These are phyloP conservation scores for apple (Malus domestica) DNA, from an alignment of 306 rosid genomes.

Conservation along the genomic window ASM211411v1 NC_041796.1:26966501-26967000, in stretches of 20 bases:
- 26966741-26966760: constrained; percentile 44
- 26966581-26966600: constrained; percentile 88
- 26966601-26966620: constrained; percentile 71
- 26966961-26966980: constrained; percentile 66
- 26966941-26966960: constrained; percentile 50
- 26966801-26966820: constrained; percentile 56
- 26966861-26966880: constrained; percentile 26
- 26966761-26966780: constrained; percentile 13
- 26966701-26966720: constrained; percentile 34
- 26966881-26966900: constrained; percentile 54
- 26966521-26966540: no score
- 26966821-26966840: constrained; percentile 71
- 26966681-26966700: constrained; percentile 79
- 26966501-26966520: no score
- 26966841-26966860: constrained; percentile 41
- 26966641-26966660: constrained; percentile 75
- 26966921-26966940: constrained; percentile 38
- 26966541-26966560: neutral
- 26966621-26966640: constrained; percentile 65
- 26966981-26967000: constrained; percentile 46
- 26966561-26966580: constrained; percentile 22
- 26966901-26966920: constrained; percentile 67
- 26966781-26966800: constrained; percentile 26
- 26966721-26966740: constrained; percentile 8
- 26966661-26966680: constrained; percentile 75